Base-by-base conservation (phyloP, 2,329 filamentous ascomycete genomes). In the Ilyonectria sp. region DNA sequence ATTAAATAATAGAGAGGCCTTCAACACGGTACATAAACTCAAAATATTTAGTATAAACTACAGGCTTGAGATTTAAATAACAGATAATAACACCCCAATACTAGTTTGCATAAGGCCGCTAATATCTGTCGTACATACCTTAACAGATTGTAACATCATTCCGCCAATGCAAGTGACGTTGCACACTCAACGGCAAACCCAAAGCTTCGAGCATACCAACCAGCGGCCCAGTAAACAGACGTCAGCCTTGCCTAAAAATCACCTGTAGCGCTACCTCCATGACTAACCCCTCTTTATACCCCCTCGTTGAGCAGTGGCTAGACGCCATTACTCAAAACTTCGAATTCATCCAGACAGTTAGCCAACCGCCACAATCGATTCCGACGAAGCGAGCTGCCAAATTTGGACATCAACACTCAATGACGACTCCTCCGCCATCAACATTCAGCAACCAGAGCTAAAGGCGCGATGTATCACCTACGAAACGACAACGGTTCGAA, bases 171-270 rank as follows among this genome's bases (percentile, higher is more conserved):
- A 52, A 23, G 23, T 13, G 71, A 73, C 15, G 57, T 49, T 9
- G 71, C 71, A 35, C 70, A 74, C 15, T 74, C 71, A 9, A 70
- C 13, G 1, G 71, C 72, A 55, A 74, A 74, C 1, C 71, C 71
- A 33, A 74, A 74, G 26, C 66, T 59, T 4, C 72, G 63, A 5
- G 70, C 70, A 40, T 74, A 74, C 70, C 70, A 74, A 1, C 71
- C 71, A 1, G 62, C 37, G 3, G 61, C 55, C 71, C 71, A 74
- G 29, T 74, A 68, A 5, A 33, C 31, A 33, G 31, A 33, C 11
- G 21, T 23, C 44, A 15, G 10, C 44, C 11, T 7, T 47, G 4
- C n/a, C 13, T 7, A 15, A 47, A 11, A 13, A 23, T 26, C 21
- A 13, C 15, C 11, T 13, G 6, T 29, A 37, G 31, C 17, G 29